Evolutionary conservation across 192 early-diverging fungal species (phyloP).

Genomic region (Backusella liffmaniae): DNA sequence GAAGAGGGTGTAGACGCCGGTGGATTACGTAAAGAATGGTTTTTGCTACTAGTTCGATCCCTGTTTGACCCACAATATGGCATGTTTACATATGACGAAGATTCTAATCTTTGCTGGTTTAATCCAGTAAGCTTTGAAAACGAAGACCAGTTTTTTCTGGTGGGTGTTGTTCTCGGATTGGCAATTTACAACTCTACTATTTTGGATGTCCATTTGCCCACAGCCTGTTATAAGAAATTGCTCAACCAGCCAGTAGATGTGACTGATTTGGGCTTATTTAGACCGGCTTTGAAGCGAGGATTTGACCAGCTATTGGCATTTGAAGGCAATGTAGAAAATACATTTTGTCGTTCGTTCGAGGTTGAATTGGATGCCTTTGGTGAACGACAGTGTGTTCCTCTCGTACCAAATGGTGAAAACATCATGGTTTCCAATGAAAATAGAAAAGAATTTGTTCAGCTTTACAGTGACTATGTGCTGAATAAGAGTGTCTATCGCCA

Average conservation of each 20-base stretch:
- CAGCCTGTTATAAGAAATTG: slow-evolving; percentile 89
- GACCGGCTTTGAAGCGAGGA: slow-evolving; percentile 74
- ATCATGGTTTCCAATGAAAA: slow-evolving; percentile 65
- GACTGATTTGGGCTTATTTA: slow-evolving; percentile 75
- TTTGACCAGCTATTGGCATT: slow-evolving; percentile 85
- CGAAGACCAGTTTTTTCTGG: slow-evolving; percentile 82
- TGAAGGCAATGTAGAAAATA: slow-evolving; percentile 77
- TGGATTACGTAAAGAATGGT: slow-evolving; percentile 97
- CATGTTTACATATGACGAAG: slow-evolving; percentile 74
- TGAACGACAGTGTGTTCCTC: slow-evolving; percentile 57
- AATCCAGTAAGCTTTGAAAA: slow-evolving; percentile 76
- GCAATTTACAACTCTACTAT: slow-evolving; percentile 96
- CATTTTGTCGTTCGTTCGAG: slow-evolving; percentile 83
- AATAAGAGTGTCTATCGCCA: slow-evolving; percentile 71
- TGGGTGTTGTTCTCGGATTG: slow-evolving; percentile 89
- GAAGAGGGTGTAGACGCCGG: slow-evolving; percentile 98
- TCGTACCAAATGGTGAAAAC: slow-evolving; percentile 62
- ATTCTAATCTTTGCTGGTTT: slow-evolving; percentile 68
- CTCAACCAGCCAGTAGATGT: slow-evolving; percentile 70
- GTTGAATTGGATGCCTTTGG: slow-evolving; percentile 72
- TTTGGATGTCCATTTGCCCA: slow-evolving; percentile 80
- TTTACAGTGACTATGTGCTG: slow-evolving; percentile 80
- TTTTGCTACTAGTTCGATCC: slow-evolving; percentile 86
- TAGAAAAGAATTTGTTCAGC: slow-evolving; percentile 75
- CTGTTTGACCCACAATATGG: slow-evolving; percentile 94